These are phyloP conservation scores for Backusella sp. DNA, from an alignment of 192 early-diverging fungal genomes.

Conservation along the genomic window DNA sequence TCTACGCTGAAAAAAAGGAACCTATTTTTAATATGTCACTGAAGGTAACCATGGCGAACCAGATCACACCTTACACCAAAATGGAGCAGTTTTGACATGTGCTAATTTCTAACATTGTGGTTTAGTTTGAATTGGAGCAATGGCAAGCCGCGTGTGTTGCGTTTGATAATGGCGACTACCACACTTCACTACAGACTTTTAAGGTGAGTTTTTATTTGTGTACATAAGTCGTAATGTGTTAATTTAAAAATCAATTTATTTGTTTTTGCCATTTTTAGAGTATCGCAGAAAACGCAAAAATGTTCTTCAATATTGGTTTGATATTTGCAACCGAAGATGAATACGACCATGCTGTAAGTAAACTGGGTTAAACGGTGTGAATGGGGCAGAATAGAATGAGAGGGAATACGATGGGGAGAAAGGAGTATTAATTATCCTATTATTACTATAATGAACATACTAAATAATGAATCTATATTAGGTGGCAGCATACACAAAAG, in stretches of 20 bases:
- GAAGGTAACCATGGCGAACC: not conserved
- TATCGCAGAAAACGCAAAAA: slow-evolving; percentile 90
- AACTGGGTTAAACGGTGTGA: not conserved
- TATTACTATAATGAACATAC: not conserved
- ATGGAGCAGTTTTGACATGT: not conserved
- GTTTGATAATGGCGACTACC: slow-evolving; percentile 74
- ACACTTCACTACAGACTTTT: slow-evolving; percentile 66
- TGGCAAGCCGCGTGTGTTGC: slow-evolving; percentile 77
- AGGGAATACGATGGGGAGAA: slow-evolving; percentile 11
- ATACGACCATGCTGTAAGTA: slow-evolving; percentile 80
- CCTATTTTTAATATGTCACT: not conserved
- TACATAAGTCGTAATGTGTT: slow-evolving; percentile 11
- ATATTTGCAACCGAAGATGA: slow-evolving; percentile 72
- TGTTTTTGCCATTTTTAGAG: slow-evolving; percentile 37
- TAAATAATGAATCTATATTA: slow-evolving; percentile 31
- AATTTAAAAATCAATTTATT: slow-evolving; percentile 22
- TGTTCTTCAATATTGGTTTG: slow-evolving; percentile 95
- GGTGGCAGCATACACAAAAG: slow-evolving; percentile 72
- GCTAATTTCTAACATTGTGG: not conserved
- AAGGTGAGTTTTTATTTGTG: slow-evolving; percentile 46
- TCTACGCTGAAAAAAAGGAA: not conserved
- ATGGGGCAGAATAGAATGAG: not conserved
- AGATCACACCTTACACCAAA: not conserved
- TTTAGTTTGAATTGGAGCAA: slow-evolving; percentile 76
- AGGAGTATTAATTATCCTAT: not conserved